Conservation (phyloP, 139 green algal species). For the Spirogloea muscicola region DNA sequence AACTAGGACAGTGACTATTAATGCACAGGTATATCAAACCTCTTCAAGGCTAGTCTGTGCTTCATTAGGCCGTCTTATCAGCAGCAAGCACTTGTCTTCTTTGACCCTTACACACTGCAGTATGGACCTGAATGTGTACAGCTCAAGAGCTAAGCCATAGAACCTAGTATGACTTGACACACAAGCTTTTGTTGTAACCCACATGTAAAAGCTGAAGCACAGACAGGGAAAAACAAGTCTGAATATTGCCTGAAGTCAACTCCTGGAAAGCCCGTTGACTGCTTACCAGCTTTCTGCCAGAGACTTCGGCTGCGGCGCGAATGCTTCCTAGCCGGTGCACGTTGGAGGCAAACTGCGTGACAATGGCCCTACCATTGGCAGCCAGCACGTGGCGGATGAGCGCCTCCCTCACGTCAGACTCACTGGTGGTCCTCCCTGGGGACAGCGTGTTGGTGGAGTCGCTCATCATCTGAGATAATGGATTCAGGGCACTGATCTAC, state of each 20-base stretch:
- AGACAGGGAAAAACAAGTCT: too few relatives aligned
- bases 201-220: not conserved
- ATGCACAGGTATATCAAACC: not conserved
- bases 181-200: not conserved
- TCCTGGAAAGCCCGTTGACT: not conserved
- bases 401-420: constrained; percentile 67
- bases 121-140: not conserved
- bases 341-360: constrained; percentile 94
- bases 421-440: constrained; percentile 78
- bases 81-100: too few relatives aligned
- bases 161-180: not conserved
- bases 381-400: constrained; percentile 68
- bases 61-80: too few relatives aligned
- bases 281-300: constrained; percentile 62
- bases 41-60: not conserved
- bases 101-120: not conserved
- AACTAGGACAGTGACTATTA: not conserved
- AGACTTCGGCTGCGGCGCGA: constrained; percentile 88
- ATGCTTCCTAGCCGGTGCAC: constrained; percentile 78
- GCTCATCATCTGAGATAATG: constrained; percentile 74
- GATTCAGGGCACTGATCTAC: not conserved
- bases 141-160: not conserved
- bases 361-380: constrained; percentile 78
- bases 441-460: constrained; percentile 97
- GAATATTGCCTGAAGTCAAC: too few relatives aligned